Evolutionary conservation across 2,329 filamentous ascomycete species (phyloP), one percentile per base, ranked within the genome.

Genomic region (Paracoccidioides lutzii): DNA sequence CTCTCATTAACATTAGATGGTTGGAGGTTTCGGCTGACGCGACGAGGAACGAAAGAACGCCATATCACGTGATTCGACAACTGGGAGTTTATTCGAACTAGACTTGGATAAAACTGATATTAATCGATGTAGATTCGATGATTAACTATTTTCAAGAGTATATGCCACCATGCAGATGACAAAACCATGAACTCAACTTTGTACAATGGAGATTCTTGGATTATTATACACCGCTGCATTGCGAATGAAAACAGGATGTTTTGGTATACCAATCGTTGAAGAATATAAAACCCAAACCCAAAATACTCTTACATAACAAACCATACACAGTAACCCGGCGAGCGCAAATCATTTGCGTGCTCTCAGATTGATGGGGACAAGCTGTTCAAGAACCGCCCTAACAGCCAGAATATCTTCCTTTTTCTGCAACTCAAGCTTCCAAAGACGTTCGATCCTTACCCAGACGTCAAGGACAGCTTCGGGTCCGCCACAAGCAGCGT

Each of bases 391-490:
- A 58, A 71, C 71, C 49, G 70, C 66, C 52, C 64, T 68, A 44
- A 73, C 63, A 37, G 65, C 66, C 50, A 67, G 55, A 28, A 72
- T 67, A 59, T 73, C 71, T 46, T 61, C 52, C 46, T 64, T 61
- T 48, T 66, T 70, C 55, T 68, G 69, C 45, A 66, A 67, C 38
- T 65, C 56, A n/a, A 65, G 65, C 38, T 68, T 66, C 71, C 71
- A 74, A 38, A 73, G 64, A n/a, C 63, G 63, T 50, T 73, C 69
- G 44, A 74, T 67, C 55, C 69, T 65, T 15, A 67, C 52, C 69
- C 70, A 74, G 30, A 66, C 67, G 33, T 71, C 66, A 55, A 71
- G 63, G 14, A 73, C 63, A 55, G 69, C 68, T 5, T 67, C 57
- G 5, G 65, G 65, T 8, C 66, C 67, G 54, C 67, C 69, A 55